Evolutionary conservation across 2,329 filamentous ascomycete genomes (phyloP).

Genomic region (Neocucurbitaria cava): DNA sequence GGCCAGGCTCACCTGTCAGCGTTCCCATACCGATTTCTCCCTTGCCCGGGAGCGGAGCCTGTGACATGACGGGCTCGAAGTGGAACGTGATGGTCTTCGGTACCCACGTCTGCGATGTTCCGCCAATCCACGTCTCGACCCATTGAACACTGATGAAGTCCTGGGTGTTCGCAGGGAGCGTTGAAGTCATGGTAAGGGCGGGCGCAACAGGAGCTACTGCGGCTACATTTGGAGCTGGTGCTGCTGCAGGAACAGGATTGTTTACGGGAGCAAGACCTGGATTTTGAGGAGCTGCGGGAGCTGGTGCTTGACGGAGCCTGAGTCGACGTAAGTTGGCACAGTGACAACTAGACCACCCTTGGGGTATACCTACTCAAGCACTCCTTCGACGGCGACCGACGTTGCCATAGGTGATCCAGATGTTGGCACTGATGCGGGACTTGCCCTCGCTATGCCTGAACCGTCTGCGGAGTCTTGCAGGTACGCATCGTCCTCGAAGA

Average conservation of each 20-base stretch:
- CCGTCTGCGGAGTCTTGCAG: not conserved
- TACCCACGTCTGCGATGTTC: constrained; percentile 40
- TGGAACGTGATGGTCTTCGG: constrained; percentile 38
- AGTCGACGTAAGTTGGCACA: not conserved
- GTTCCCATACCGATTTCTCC: constrained; percentile 47
- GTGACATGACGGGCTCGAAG: constrained; percentile 25
- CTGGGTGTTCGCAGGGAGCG: constrained; percentile 6
- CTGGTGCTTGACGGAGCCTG: constrained; percentile 20
- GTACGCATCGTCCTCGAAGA: not conserved
- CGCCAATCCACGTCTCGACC: constrained; percentile 39
- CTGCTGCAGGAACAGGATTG: constrained; percentile 6
- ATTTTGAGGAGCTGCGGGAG: constrained; percentile 3
- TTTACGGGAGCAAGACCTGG: not conserved
- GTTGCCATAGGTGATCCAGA: constrained; percentile 2
- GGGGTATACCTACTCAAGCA: constrained; percentile 1
- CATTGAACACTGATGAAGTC: constrained; percentile 42
- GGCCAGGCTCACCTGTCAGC: constrained; percentile 36
- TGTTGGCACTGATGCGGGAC: constrained; percentile 6
- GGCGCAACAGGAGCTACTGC: not conserved
- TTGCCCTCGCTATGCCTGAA: constrained; percentile 4
- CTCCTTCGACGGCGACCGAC: not conserved
- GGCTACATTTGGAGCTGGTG: not conserved
- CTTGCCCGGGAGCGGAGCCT: constrained; percentile 32
- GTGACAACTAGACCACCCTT: not conserved
- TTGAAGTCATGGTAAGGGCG: constrained; percentile 4